Conservation (phyloP, 768 basidiomycete species). For the Mycena maculata region DNA sequence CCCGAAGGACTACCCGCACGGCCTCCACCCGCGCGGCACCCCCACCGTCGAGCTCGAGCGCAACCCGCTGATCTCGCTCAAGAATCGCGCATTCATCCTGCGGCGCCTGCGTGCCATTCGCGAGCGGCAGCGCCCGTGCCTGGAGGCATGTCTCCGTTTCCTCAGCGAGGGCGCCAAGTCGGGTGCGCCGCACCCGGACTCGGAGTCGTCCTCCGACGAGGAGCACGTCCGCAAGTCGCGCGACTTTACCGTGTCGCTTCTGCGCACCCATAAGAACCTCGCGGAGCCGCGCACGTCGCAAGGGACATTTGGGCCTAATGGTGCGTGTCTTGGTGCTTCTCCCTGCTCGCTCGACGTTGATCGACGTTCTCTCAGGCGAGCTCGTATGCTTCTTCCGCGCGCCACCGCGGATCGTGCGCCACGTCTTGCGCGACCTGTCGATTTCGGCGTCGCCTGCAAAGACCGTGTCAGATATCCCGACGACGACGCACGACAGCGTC, state of each 20-base stretch:
- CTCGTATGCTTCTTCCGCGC: slow-evolving; percentile 88
- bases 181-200: slow-evolving; percentile 54
- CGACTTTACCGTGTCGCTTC: slow-evolving; percentile 63
- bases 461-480: slow-evolving; percentile 39
- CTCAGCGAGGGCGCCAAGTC: slow-evolving; percentile 70
- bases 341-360: not conserved
- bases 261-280: slow-evolving; percentile 79
- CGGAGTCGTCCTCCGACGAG: slow-evolving; percentile 73
- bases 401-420: slow-evolving; percentile 77
- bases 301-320: slow-evolving; percentile 90
- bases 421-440: slow-evolving; percentile 57
- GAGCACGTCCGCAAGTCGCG: slow-evolving; percentile 53
- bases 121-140: slow-evolving; percentile 80
- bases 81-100: slow-evolving; percentile 82
- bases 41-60: slow-evolving; percentile 87
- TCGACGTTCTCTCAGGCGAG: slow-evolving; percentile 66
- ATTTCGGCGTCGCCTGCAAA: slow-evolving; percentile 56
- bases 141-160: slow-evolving; percentile 87
- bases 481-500: slow-evolving; percentile 34
- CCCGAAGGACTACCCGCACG: slow-evolving; percentile 82
- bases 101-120: slow-evolving; percentile 79
- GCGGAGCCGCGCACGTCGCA: slow-evolving; percentile 89
- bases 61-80: slow-evolving; percentile 81
- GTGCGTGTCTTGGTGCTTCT: slow-evolving; percentile 51
- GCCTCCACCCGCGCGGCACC: slow-evolving; percentile 68